These are phyloP conservation scores for Oryza meridionalis DNA, from an alignment of 176 grass and related monocot genomes.

Conservation along the genomic window DNA sequence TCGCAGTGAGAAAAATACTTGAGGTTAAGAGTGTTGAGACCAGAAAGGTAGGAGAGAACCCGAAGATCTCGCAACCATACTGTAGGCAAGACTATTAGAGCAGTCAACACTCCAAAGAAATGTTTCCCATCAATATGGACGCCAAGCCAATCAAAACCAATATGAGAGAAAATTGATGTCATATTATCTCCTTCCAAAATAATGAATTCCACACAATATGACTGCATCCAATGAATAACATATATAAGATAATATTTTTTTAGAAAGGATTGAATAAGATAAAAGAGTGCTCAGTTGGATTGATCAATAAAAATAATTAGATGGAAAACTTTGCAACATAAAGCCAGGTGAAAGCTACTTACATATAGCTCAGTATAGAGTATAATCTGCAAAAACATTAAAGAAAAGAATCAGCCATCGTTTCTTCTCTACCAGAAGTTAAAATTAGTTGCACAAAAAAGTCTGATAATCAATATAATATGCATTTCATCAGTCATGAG, in stretches of 20 bases:
- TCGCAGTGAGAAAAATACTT: background rate
- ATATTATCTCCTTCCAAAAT: slow-evolving; percentile 95
- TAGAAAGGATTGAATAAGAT: background rate
- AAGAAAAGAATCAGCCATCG: slow-evolving; percentile 37
- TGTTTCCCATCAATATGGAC: slow-evolving; percentile 71
- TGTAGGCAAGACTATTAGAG: slow-evolving; percentile 80
- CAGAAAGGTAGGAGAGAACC: slow-evolving; percentile 90
- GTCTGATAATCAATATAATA: background rate
- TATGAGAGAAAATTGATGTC: slow-evolving; percentile 68
- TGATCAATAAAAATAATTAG: slow-evolving; percentile 13
- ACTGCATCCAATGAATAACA: slow-evolving; percentile 55
- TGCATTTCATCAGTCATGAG: background rate
- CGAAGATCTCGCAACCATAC: slow-evolving; percentile 89
- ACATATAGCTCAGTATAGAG: slow-evolving; percentile 91
- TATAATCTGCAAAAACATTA: slow-evolving; percentile 69
- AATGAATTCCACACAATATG: slow-evolving; percentile 98
- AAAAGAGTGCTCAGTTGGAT: background rate
- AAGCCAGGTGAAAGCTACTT: slow-evolving; percentile 40
- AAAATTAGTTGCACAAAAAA: slow-evolving; percentile 8
- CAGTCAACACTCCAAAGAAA: slow-evolving; percentile 78
- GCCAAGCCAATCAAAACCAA: slow-evolving; percentile 61
- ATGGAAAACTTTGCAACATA: background rate
- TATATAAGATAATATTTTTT: slow-evolving; percentile 15
- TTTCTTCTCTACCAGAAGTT: background rate
- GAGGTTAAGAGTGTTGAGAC: slow-evolving; percentile 41